A percentile compares a stretch with the other conserved stretches of the same genome.
phyloP scores from a whole-genome alignment of 2,329 filamentous ascomycete genomes.

The Fusarium odoratissimum region DNA sequence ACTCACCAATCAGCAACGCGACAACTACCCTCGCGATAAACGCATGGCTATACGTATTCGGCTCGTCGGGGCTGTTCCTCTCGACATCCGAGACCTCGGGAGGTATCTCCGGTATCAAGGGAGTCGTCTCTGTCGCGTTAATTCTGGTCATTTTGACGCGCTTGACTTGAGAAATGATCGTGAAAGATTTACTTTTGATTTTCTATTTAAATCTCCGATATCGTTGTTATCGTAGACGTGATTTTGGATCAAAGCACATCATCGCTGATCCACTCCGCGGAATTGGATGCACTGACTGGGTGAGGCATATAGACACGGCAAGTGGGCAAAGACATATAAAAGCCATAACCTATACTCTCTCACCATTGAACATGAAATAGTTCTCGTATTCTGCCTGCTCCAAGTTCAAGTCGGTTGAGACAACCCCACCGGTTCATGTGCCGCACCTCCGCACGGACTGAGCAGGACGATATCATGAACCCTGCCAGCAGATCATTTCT shows the following conservation, averaged over 20 bases:
- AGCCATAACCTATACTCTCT: background rate
- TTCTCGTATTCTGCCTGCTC: background rate
- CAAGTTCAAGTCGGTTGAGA: background rate
- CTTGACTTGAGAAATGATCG: fast-evolving
- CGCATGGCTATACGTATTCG: background rate
- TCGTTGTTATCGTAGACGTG: background rate
- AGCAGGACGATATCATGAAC: background rate
- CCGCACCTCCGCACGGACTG: background rate
- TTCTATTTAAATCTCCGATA: background rate
- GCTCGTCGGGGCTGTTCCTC: background rate
- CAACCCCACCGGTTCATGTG: background rate
- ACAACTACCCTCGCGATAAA: background rate
- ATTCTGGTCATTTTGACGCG: background rate
- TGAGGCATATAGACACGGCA: background rate
- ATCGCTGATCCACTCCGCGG: background rate
- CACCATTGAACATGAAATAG: fast-evolving
- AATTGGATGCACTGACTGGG: background rate
- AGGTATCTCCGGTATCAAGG: background rate
- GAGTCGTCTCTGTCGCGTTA: background rate
- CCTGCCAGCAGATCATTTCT: background rate
- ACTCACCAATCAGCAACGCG: background rate
- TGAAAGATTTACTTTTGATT: background rate
- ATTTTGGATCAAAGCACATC: background rate
- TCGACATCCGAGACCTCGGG: background rate
- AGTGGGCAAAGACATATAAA: background rate